phyloP scores from a whole-genome alignment of 2,329 filamentous ascomycete species.

The Monilinia fructigena region DNA sequence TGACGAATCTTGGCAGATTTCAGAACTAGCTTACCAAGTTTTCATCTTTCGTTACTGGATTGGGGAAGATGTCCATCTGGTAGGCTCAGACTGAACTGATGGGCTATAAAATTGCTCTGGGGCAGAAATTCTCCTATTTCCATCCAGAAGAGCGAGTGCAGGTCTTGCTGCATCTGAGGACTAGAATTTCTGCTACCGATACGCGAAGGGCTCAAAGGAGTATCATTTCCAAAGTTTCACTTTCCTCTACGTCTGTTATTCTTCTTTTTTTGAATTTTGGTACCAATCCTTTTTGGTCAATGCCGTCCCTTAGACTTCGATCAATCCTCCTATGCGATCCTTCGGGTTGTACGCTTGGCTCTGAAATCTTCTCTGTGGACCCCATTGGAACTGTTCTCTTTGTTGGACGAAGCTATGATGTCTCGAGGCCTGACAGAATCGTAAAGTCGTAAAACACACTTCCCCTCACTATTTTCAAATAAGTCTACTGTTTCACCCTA shows the following conservation, averaged over 20 bases:
- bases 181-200: slow-evolving; percentile 1
- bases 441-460: slow-evolving; percentile 6
- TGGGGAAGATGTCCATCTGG: background rate
- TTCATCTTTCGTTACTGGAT: background rate
- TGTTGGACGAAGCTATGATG: background rate
- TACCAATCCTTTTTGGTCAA: slow-evolving; percentile 18
- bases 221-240: slow-evolving; percentile 11
- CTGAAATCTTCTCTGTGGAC: background rate
- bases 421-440: slow-evolving; percentile 18
- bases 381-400: background rate
- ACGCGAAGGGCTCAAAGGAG: background rate
- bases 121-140: slow-evolving; percentile 18
- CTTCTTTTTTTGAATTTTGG: slow-evolving; percentile 14
- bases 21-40: background rate
- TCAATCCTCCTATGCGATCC: background rate
- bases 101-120: slow-evolving; percentile 4
- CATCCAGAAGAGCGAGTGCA: slow-evolving; percentile 13
- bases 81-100: slow-evolving; percentile 12
- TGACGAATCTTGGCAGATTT: too few relatives aligned
- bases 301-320: slow-evolving; percentile 7
- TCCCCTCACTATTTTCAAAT: slow-evolving; percentile 4
- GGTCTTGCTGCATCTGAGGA: slow-evolving; percentile 10
- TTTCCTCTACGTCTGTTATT: slow-evolving; percentile 17
- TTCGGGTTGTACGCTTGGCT: background rate
- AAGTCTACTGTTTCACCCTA: slow-evolving; percentile 3